These are phyloP conservation scores for Ochetophila trinervis DNA, from an alignment of 306 rosid genomes.

Conservation along the genomic window DNA sequence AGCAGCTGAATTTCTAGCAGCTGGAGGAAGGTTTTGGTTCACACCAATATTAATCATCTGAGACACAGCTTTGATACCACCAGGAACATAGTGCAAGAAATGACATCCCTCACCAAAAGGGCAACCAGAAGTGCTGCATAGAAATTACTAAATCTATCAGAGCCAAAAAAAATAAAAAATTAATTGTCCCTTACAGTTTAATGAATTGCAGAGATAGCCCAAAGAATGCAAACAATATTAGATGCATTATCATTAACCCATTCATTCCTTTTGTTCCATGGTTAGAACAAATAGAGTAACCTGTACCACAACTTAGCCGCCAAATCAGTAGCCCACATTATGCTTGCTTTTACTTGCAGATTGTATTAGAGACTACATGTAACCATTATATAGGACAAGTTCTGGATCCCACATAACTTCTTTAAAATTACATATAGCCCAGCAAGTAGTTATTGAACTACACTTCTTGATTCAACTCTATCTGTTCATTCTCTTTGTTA, in stretches of 20 bases:
- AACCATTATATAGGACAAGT: slow-evolving; percentile 33
- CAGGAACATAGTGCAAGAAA: slow-evolving; percentile 81
- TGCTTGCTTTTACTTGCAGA: slow-evolving; percentile 31
- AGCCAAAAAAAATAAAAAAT: not conserved
- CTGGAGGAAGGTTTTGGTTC: slow-evolving; percentile 46
- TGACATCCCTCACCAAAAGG: slow-evolving; percentile 94
- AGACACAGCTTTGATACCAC: slow-evolving; percentile 71
- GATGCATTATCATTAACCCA: not conserved
- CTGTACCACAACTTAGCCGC: slow-evolving; percentile 24
- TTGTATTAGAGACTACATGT: slow-evolving; percentile 26
- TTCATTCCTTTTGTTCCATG: slow-evolving; percentile 11
- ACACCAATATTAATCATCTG: slow-evolving; percentile 59
- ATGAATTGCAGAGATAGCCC: not conserved
- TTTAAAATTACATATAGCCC: slow-evolving; percentile 46
- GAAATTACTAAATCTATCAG: not conserved
- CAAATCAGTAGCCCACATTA: slow-evolving; percentile 35
- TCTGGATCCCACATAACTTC: slow-evolving; percentile 43
- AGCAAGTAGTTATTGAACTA: slow-evolving; percentile 43
- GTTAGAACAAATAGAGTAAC: slow-evolving; percentile 17
- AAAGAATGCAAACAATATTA: not conserved
- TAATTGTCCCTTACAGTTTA: not conserved
- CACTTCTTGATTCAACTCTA: slow-evolving; percentile 48
- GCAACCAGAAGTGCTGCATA: slow-evolving; percentile 88
- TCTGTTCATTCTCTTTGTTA: slow-evolving; percentile 71
- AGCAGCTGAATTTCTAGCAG: slow-evolving; percentile 41